Percentiles rank a stretch among this genome's conserved stretches.
These are phyloP conservation scores for Brassica incana DNA, from an alignment of 345 rosid species.

Conservation along the genomic window DNA sequence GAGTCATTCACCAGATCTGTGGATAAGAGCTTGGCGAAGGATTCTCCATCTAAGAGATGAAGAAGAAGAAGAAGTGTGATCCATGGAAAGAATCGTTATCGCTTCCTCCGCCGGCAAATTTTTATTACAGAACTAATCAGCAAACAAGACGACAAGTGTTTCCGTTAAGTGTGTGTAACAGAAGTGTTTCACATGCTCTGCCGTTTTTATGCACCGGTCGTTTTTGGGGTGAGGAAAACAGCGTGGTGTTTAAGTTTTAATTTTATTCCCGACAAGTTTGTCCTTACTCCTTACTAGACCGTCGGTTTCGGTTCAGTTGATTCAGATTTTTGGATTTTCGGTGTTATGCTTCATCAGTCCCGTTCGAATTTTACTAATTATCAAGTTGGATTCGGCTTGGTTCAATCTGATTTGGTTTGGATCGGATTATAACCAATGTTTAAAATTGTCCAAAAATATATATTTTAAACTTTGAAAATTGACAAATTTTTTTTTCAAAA, in stretches of 20 bases:
- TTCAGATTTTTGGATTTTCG: too few relatives aligned
- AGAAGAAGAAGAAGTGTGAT: slow-evolving; percentile 13
- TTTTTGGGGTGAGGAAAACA: background rate
- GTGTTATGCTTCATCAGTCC: too few relatives aligned
- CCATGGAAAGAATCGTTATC: background rate
- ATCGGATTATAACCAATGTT: too few relatives aligned
- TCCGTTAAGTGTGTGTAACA: background rate
- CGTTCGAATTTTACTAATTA: too few relatives aligned
- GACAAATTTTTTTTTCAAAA: too few relatives aligned
- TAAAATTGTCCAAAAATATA: too few relatives aligned
- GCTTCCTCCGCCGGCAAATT: background rate
- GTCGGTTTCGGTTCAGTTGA: too few relatives aligned
- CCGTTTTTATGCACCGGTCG: background rate
- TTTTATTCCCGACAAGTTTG: background rate
- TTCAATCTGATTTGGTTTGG: too few relatives aligned
- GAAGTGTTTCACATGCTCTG: background rate
- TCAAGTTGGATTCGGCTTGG: too few relatives aligned
- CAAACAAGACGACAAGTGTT: background rate
- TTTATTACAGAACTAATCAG: background rate
- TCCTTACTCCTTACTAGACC: too few relatives aligned
- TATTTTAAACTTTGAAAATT: too few relatives aligned
- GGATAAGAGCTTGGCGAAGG: slow-evolving; percentile 73
- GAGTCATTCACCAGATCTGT: slow-evolving; percentile 36
- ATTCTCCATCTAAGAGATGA: slow-evolving; percentile 60
- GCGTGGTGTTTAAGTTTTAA: background rate